Conservation (phyloP, 1,284 basidiomycete genomes). For the Heterobasidion occidentale region DNA sequence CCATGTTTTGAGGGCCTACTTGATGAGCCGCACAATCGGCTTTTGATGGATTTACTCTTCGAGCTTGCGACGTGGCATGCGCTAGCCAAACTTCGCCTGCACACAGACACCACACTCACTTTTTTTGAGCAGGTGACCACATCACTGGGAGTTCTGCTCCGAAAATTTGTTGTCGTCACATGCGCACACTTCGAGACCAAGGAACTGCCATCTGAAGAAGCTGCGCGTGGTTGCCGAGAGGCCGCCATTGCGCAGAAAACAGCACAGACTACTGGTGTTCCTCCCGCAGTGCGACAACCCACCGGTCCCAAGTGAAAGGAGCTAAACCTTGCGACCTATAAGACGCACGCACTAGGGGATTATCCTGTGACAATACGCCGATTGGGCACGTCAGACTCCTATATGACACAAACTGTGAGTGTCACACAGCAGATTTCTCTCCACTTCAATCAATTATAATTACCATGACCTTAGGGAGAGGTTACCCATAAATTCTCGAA, state of each 20-base stretch:
- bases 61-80: constrained; percentile 15
- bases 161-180: constrained; percentile 8
- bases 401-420: background rate
- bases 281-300: background rate
- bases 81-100: constrained; percentile 17
- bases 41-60: constrained; percentile 12
- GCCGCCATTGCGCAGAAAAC: background rate
- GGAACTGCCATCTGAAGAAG: constrained; percentile 11
- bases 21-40: constrained; percentile 15
- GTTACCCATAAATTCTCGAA: background rate
- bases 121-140: constrained; percentile 8
- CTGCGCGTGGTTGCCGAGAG: too few relatives aligned
- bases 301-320: background rate
- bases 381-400: background rate
- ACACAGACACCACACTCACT: constrained; percentile 14
- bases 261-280: background rate
- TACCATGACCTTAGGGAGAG: background rate
- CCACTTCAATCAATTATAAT: background rate
- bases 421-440: background rate
- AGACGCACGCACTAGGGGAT: background rate
- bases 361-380: background rate
- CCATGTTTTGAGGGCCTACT: constrained; percentile 26
- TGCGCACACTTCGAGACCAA: constrained; percentile 10
- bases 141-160: constrained; percentile 9
- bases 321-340: constrained; percentile 1